Percentiles rank a stretch among this genome's conserved stretches.
phyloP scores from a whole-genome alignment of 2,329 filamentous ascomycete species.

The Calonectria crousiana region DNA sequence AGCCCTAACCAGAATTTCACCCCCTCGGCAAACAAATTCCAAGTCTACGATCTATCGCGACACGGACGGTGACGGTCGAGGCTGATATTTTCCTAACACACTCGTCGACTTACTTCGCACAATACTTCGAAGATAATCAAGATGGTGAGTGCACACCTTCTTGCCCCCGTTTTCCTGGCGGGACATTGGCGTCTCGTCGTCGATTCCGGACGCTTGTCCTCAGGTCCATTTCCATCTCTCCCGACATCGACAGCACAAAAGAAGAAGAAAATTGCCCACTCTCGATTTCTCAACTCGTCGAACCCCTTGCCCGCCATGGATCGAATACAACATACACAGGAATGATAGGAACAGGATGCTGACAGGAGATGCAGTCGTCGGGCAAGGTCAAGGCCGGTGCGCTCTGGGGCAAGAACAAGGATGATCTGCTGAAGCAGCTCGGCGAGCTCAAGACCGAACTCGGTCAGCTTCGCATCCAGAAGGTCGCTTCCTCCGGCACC shows the following conservation, averaged over 20 bases:
- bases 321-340: slow-evolving; percentile 20
- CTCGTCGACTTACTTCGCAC: slow-evolving; percentile 57
- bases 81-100: slow-evolving; percentile 50
- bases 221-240: slow-evolving; percentile 28
- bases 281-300: slow-evolving; percentile 24
- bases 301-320: slow-evolving; percentile 29
- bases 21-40: slow-evolving; percentile 54
- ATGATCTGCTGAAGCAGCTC: slow-evolving; percentile 96
- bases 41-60: slow-evolving; percentile 49
- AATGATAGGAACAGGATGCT: slow-evolving; percentile 42
- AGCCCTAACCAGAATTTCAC: slow-evolving; percentile 53
- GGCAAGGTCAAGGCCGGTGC: slow-evolving; percentile 91
- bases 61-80: slow-evolving; percentile 52
- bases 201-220: slow-evolving; percentile 27
- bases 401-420: slow-evolving; percentile 99
- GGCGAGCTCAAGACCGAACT: slow-evolving; percentile 96
- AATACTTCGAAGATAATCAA: slow-evolving; percentile 58
- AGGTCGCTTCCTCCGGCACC: slow-evolving; percentile 93
- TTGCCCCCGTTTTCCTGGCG: slow-evolving; percentile 27
- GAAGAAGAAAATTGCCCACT: neutral
- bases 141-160: slow-evolving; percentile 59
- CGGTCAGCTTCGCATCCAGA: slow-evolving; percentile 96
- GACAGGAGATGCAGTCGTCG: slow-evolving; percentile 57
- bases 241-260: slow-evolving; percentile 32
- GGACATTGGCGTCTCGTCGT: slow-evolving; percentile 32